Percentiles rank a stretch among this genome's conserved stretches.
Conservation (phyloP, 2,329 filamentous ascomycete species). For the Aspergillus niger region DNA sequence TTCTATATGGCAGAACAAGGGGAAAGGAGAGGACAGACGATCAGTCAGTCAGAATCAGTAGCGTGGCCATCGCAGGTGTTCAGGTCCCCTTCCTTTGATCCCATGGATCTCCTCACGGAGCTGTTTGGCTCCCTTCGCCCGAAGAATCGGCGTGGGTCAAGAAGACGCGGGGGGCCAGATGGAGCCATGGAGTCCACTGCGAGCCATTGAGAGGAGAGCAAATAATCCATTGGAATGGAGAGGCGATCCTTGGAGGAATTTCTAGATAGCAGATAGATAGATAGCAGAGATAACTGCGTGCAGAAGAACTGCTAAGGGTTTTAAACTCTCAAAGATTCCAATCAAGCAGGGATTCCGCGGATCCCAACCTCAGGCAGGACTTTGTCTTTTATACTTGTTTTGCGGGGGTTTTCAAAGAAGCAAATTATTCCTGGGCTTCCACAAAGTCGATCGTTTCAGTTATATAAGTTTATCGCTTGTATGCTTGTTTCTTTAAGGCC, state of each 20-base stretch:
- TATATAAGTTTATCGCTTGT: too few species aligned
- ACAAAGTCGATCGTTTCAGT: too few species aligned
- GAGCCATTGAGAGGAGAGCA: background rate
- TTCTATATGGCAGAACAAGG: background rate
- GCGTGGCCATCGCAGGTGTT: background rate
- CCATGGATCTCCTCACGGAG: background rate
- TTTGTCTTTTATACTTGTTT: too few species aligned
- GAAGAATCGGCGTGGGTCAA: conserved; percentile 14
- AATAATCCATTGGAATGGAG: background rate
- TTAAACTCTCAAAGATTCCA: too few species aligned
- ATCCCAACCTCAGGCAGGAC: too few species aligned
- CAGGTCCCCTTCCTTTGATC: background rate
- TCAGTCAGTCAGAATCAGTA: background rate
- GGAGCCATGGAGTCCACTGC: background rate
- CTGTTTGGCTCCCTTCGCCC: conserved; percentile 19
- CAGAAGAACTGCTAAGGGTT: too few species aligned
- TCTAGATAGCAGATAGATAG: too few species aligned
- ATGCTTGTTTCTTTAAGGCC: too few species aligned
- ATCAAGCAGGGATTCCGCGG: too few species aligned
- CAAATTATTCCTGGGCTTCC: too few species aligned
- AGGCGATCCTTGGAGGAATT: background rate
- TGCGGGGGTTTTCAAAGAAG: too few species aligned
- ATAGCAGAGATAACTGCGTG: background rate
- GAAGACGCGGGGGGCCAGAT: conserved; percentile 9
- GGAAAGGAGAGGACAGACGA: background rate